Evolutionary conservation across 1,139 yeast genomes (phyloP).

Genomic region (Yamadazyma jaroonii): DNA sequence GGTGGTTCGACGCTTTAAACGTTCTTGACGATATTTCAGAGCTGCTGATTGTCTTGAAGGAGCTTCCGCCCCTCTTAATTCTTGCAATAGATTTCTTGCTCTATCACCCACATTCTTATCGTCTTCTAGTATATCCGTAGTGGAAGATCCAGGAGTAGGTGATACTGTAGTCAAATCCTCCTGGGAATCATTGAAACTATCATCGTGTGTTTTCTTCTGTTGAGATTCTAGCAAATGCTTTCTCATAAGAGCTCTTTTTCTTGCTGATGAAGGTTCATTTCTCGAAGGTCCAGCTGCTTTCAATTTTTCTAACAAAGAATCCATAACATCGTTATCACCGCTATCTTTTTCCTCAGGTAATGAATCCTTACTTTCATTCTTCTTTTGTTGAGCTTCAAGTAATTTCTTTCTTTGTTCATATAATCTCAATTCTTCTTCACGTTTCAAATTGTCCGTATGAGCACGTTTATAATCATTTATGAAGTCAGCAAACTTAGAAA

Average conservation of each 20-base stretch:
- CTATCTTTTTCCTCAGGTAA: conserved; percentile 23
- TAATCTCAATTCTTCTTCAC: conserved; percentile 76
- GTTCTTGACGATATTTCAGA: conserved; percentile 37
- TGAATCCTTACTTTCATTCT: conserved; percentile 13
- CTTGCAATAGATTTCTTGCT: conserved; percentile 58
- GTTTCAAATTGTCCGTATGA: conserved; percentile 68
- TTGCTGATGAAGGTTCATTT: conserved; percentile 76
- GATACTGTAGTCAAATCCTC: conserved; percentile 10
- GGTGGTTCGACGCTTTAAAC: conserved; percentile 16
- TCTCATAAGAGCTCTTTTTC: conserved; percentile 78
- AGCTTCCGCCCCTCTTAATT: conserved; percentile 42
- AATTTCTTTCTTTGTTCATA: conserved; percentile 72
- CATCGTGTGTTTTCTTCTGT: conserved; percentile 13
- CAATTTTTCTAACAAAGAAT: conserved; percentile 65
- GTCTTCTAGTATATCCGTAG: conserved; percentile 5
- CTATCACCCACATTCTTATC: conserved; percentile 53
- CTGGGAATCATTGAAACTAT: conserved; percentile 3
- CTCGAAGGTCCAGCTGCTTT: conserved; percentile 71
- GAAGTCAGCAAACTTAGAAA: conserved; percentile 71
- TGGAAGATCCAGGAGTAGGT: conserved; percentile 12
- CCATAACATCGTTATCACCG: conserved; percentile 61
- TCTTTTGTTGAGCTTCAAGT: conserved; percentile 45
- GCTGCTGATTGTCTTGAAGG: conserved; percentile 27
- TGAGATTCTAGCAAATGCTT: conserved; percentile 49
- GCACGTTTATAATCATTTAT: conserved; percentile 73